These are phyloP conservation scores for Scortechinia acanthostroma DNA, from an alignment of 2,329 filamentous ascomycete genomes.

Conservation along the genomic window DNA sequence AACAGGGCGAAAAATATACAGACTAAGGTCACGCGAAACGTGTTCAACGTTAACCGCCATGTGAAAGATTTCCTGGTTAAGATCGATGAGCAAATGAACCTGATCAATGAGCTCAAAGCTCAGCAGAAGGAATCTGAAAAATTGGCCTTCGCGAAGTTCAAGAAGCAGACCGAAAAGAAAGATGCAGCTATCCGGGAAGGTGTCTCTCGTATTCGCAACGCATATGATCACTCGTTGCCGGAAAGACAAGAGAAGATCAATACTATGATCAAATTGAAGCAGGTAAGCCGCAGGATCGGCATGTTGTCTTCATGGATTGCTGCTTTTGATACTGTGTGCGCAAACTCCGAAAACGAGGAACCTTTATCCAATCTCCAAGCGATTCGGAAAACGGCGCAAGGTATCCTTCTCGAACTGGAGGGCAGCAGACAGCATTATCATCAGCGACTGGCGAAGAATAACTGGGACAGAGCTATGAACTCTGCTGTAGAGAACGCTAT, in stretches of 20 bases:
- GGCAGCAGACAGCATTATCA: constrained; percentile 85
- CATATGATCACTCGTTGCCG: constrained; percentile 72
- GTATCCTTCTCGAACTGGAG: constrained; percentile 83
- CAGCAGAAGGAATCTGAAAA: constrained; percentile 86
- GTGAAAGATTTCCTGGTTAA: constrained; percentile 99
- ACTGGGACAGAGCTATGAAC: constrained; percentile 83
- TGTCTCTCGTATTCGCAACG: constrained; percentile 68
- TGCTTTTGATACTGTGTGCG: constrained; percentile 79
- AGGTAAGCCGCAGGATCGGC: constrained; percentile 77
- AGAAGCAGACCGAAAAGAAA: constrained; percentile 81
- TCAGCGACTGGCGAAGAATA: constrained; percentile 70
- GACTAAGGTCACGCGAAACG: constrained; percentile 97
- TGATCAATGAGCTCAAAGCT: constrained; percentile 91
- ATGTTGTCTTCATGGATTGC: constrained; percentile 88
- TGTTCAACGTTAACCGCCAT: constrained; percentile 97
- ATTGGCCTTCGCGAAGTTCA: constrained; percentile 78
- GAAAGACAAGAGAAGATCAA: constrained; percentile 75
- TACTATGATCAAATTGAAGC: constrained; percentile 75
- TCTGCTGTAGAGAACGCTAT: constrained; percentile 81
- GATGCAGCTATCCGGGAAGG: constrained; percentile 72
- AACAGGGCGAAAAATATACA: constrained; percentile 99
- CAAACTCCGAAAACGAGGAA: constrained; percentile 61
- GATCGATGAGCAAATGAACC: constrained; percentile 95
- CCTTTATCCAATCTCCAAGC: constrained; percentile 64
- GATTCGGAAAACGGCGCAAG: constrained; percentile 81